Percentiles rank a stretch among this genome's conserved stretches.
phyloP scores from a whole-genome alignment of 257 asterid genomes.

The Penstemon eatonii region DNA sequence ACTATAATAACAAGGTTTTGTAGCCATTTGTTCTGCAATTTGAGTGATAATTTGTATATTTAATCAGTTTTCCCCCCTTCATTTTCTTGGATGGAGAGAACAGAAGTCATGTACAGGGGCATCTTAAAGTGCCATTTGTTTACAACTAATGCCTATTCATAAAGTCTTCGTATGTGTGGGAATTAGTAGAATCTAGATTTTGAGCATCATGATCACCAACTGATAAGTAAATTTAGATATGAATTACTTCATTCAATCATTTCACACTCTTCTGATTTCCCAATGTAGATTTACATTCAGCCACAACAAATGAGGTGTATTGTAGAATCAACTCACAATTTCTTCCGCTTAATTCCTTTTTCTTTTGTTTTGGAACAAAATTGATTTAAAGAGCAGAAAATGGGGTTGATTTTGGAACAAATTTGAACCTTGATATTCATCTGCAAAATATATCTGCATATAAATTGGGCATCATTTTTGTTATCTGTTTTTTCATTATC shows the following conservation, averaged over 20 bases:
- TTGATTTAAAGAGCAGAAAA: neutral
- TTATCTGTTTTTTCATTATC: neutral
- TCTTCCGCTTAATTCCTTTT: neutral
- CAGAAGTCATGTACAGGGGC: neutral
- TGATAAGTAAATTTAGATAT: neutral
- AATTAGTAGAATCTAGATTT: too few species aligned
- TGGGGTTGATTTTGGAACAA: neutral
- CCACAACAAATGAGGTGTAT: neutral
- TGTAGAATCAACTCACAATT: neutral
- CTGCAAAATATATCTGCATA: neutral
- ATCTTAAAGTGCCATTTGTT: neutral
- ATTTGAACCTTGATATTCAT: slow-evolving; percentile 8
- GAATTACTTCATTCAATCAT: neutral
- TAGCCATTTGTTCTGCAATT: neutral
- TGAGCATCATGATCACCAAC: neutral
- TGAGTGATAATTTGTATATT: too few species aligned
- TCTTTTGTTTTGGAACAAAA: neutral
- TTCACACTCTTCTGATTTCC: neutral
- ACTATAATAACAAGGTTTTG: neutral
- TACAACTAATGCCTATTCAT: neutral
- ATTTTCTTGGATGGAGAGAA: neutral
- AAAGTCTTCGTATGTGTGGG: neutral
- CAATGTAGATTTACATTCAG: neutral
- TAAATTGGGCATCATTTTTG: neutral
- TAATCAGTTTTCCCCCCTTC: too few species aligned